Base-by-base conservation (phyloP, 345 rosid genomes). In the Tarenaya hassleriana region DNA sequence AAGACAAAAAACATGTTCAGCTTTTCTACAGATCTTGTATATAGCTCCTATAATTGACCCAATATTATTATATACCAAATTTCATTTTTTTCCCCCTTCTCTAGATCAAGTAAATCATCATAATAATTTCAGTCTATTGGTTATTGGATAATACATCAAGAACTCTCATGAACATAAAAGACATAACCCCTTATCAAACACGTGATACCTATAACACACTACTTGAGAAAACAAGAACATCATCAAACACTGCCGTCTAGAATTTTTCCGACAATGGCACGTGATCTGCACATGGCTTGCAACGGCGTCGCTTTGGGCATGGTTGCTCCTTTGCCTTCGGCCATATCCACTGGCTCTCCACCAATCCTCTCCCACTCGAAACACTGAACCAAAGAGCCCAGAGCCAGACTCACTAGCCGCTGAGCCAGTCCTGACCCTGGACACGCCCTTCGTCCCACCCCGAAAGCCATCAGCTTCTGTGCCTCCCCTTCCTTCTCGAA, bases 361-460 rank as follows among this genome's bases (percentile, higher is more conserved):
- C 69, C 56, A 16, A 75, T 37, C 50, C 71, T 71, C 8, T 73
- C 33, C 83, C 84, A 81, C 10, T 81, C 76, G 4, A 77, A 75
- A 42, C 82, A 69, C 10, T 81, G 88, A 32, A 78, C 65, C 58
- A 81, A 38, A 13, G 62, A 51, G 1, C 73, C 78, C 51, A 81
- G 50, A 34, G 72, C 50, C 40, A 63, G 52, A 18, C 52, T 59
- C 7, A 81, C 43, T 29, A 73, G 46, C 0, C 76, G 62, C 6
- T 69, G 70, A 8, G 72, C 82, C 18, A 81, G 44, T 32, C 40
- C 61, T 0, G 57, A 55, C n/a, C 79, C 84, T 4, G 80, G 84
- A 42, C 82, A 81, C 9, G 77, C 66, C 59, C 84, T 34, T 37
- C 82, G 66, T 44, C 84, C 81, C 17, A 71, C 20, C 52, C 81